Conservation (phyloP, 2,329 filamentous ascomycete genomes). For the Amauroascus niger region DNA sequence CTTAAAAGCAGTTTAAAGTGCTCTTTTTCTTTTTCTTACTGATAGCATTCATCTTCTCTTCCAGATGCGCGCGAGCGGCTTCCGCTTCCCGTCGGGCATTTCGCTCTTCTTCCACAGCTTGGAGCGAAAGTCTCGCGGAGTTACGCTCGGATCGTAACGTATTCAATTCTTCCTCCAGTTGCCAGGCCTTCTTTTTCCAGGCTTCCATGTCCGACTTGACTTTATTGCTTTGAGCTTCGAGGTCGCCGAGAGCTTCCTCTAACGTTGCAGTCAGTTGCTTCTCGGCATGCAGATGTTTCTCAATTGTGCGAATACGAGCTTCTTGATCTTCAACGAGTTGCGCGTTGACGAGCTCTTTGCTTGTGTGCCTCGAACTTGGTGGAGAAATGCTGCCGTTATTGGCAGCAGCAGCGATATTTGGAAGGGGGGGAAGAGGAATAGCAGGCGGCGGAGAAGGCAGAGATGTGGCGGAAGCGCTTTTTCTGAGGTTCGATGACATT, state of each 20-base stretch:
- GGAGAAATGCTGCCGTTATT: constrained; percentile 48
- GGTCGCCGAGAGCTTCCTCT: constrained; percentile 87
- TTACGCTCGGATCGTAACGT: constrained; percentile 50
- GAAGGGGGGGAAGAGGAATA: constrained; percentile 89
- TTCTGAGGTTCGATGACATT: constrained; percentile 62
- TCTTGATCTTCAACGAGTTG: constrained; percentile 95
- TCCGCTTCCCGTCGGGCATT: constrained; percentile 87
- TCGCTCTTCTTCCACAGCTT: constrained; percentile 92
- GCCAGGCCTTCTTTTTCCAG: constrained; percentile 76
- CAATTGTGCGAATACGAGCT: constrained; percentile 84
- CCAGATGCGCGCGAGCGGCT: constrained; percentile 74
- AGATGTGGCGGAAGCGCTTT: constrained; percentile 71
- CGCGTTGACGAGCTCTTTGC: constrained; percentile 67
- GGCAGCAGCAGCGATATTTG: constrained; percentile 48
- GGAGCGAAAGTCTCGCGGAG: constrained; percentile 56
- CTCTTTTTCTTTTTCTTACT: constrained; percentile 90
- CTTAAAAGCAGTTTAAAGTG: constrained; percentile 93
- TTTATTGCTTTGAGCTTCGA: constrained; percentile 85
- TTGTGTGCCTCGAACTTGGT: constrained; percentile 59
- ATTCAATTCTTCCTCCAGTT: constrained; percentile 56
- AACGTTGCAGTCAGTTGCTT: constrained; percentile 92
- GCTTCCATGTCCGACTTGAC: constrained; percentile 81
- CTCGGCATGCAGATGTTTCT: constrained; percentile 92
- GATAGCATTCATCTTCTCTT: constrained; percentile 88
- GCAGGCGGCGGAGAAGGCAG: constrained; percentile 89